Evolutionary conservation across 164 flowering plant genomes (phyloP), one percentile per base, ranked within the genome.

Genomic region (Macadamia integrifolia): DNA sequence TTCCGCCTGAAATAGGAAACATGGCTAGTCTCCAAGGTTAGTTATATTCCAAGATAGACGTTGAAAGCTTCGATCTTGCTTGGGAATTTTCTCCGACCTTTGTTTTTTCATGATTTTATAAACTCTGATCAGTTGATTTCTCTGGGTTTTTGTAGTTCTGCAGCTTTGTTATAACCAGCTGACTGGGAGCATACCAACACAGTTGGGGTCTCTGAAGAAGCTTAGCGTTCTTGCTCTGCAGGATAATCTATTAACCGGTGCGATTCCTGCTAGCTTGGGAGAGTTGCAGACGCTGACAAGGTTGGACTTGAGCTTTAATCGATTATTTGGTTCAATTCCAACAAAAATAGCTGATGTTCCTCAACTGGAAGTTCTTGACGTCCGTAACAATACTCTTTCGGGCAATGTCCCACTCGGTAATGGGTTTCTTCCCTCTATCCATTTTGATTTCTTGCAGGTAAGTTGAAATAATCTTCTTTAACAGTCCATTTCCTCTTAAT

Each of bases 231-330:
- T 95, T 32, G 89, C 94, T 35, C 70, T 95, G 62, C 96, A 90
- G 63, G 77, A 49, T 62, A 95, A 95, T 74, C 81, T 70, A 40
- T 72, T 95, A 61, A 80, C 79, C 14, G 98, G 98, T 23, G 92
- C 94, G 0, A 86, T 95, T 63, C 99, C 99, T 59, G 97, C 97
- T 0, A 89, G 86, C 75, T 75, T 95, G 67, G 99, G 99, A 3
- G 85, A 83, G 29, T 70, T 95, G 75, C 72, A 43, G 31, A 42
- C 62, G 77, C 66, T 95, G 61, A 76, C 69, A 44, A 89, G 99
- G 83, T 57, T 92, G 79, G 96, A 95, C 73, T 79, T 95, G 79
- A 90, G 99, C 80, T 92, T 77, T 52, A 95, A 95, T 77, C 64
- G 23, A 65, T 82, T 95, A 9, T 89, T 86, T 71, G 97, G 97